Base-by-base conservation (phyloP, 129 eudicot genomes). In the Smallanthus sonchifolius region DNA sequence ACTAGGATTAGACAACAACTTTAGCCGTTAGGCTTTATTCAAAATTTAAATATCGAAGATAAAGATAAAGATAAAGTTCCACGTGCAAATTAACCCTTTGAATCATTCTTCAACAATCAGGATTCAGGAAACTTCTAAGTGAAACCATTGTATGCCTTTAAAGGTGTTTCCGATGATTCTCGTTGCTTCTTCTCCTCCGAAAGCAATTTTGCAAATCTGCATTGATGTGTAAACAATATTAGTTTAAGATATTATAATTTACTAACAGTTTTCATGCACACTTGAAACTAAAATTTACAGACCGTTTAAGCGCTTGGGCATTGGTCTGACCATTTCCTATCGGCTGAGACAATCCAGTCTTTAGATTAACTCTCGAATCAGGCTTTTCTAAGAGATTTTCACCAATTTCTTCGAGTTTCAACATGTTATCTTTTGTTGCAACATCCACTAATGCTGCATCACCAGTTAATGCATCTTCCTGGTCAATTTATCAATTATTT, bases 391-490 rank as follows among this genome's bases (percentile, higher is more conserved):
- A 20, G 11, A 90, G 65, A 24, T 79, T 77, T 70, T 83, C 74
- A 0, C 90, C 96, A 19, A 87, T 57, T 64, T 75, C 75, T 44
- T 28, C 80, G 1, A 87, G 80, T 61, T 79, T 75, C 47, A 48
- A 35, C 86, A 90, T 39, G 65, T 90, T 90, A 51, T 87, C 83
- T 67, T 79, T 67, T 30, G 90, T 90, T 40, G 85, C 74, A 2
- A 54, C 20, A 49, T 83, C 88, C 16, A 77, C 80, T 2, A 77
- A 67, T 11, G 79, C 64, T 60, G 73, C 60, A 30, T 56, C 75
- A 30, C 92, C 92, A 5, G 67, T 67, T 69, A 90, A 73, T 14
- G 80, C 79, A 67, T 83, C 88, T 13, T 90, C 90, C 96, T 90
- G 81, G 11, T 65, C 24, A 7, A 36, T 11, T 37, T 39, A 52